Evolutionary conservation across 768 basidiomycete genomes (phyloP).

Genomic region (Xerocomellus amylosporus): DNA sequence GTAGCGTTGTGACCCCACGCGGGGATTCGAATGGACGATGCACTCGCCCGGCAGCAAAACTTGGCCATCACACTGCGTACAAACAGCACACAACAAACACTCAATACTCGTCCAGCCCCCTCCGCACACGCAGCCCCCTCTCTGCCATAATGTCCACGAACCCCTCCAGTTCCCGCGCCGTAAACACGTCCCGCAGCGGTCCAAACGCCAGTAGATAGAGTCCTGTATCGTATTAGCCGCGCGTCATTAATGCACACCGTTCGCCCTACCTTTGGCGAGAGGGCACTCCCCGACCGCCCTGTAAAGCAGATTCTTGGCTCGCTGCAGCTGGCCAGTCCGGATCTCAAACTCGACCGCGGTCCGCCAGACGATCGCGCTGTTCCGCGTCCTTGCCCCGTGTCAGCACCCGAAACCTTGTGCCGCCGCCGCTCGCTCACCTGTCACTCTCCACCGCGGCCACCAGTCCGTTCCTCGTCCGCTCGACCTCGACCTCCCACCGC

Average conservation of each 20-base stretch:
- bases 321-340: slow-evolving; percentile 50
- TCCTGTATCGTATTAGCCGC: slow-evolving; percentile 41
- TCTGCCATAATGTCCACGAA: slow-evolving; percentile 78
- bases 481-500: slow-evolving; percentile 66
- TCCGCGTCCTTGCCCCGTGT: slow-evolving; percentile 50
- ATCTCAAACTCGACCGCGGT: slow-evolving; percentile 79
- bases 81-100: slow-evolving; percentile 19
- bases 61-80: neutral
- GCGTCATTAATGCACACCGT: neutral
- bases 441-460: slow-evolving; percentile 61
- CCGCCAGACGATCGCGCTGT: slow-evolving; percentile 68
- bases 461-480: slow-evolving; percentile 66
- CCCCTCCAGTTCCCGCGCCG: slow-evolving; percentile 51
- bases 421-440: slow-evolving; percentile 44
- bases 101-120: slow-evolving; percentile 50
- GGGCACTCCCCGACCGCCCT: slow-evolving; percentile 76
- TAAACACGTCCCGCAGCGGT: slow-evolving; percentile 62
- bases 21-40: neutral
- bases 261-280: slow-evolving; percentile 58
- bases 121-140: slow-evolving; percentile 61
- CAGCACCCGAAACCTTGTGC: neutral
- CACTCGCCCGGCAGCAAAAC: neutral
- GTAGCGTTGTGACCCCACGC: neutral
- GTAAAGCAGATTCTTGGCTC: slow-evolving; percentile 71
- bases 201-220: slow-evolving; percentile 79